Base-by-base conservation (phyloP, 805 yeast species). In the Kodamaea sagamina region DNA sequence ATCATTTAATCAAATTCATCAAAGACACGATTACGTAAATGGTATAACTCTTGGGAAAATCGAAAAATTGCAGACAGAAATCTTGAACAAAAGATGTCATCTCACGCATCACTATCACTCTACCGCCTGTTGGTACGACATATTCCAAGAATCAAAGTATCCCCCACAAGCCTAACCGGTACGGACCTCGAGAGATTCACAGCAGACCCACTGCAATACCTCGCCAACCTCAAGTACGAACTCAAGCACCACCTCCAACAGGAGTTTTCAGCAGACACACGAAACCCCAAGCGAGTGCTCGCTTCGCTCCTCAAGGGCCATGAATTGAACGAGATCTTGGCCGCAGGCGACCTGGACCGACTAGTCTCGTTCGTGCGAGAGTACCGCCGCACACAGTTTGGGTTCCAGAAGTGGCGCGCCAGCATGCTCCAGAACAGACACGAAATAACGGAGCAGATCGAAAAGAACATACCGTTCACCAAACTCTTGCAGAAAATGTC, bases 391-490 rank as follows among this genome's bases (percentile, higher is more conserved):
- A 15, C 15, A 19, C 39, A 48, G 32, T 41, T 32, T 28, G 39
- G 26, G 9, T 24, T 25, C 24, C 55, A 50, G 25, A 29, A 47
- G 22, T 58, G 66, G 63, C 39, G 51, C 12, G 46, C 37, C 13
- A 40, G 34, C 25, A 19, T 12, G 9, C 36, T 41, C 16, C n/a
- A 13, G 16, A 41, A 41, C n/a, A 16, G 43, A 6, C 52, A 55
- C 2, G 36, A 22, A 9, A 32, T 36, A 21, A 24, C 21, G 2
- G 27, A 4, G 9, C 44, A 19, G 19, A 48, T 44, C 18, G 50
- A 52, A 31, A 54, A 46, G 46, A 44, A 37, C 27, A 29, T 36
- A 27, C 35, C 47, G 4, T 36, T 47, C 7, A 22, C 6, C 17
- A 39, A 40, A 9, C 16, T 35, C 3, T 25, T 26, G 19, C 27